Conservation (phyloP, 768 basidiomycete species). For the Boletales sp. region DNA sequence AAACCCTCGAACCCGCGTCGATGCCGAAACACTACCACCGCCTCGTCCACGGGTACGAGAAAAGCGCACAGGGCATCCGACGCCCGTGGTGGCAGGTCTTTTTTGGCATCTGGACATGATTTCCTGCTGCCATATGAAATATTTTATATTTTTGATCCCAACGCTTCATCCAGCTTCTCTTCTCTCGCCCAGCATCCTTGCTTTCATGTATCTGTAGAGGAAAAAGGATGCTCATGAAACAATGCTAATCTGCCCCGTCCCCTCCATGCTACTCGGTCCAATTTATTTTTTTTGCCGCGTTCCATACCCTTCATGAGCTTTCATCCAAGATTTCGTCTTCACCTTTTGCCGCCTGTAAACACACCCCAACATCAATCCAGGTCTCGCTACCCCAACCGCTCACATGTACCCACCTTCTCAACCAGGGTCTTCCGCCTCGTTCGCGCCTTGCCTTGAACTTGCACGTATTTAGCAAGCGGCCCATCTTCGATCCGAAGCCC, state of each 20-base stretch:
- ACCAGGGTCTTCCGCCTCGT: constrained; percentile 67
- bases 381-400: not conserved
- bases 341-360: constrained; percentile 62
- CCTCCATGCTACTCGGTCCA: no score
- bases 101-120: constrained; percentile 60
- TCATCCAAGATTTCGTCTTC: constrained; percentile 66
- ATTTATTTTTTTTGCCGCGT: not conserved
- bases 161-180: not conserved
- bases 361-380: constrained; percentile 1
- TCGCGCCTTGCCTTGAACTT: constrained; percentile 75
- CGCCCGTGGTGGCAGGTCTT: constrained; percentile 85
- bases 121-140: not conserved
- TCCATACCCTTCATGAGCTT: constrained; percentile 12
- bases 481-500: constrained; percentile 59
- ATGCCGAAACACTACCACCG: constrained; percentile 71
- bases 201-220: no score
- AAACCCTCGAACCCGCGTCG: constrained; percentile 64
- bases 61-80: constrained; percentile 70
- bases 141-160: not conserved
- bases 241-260: not conserved
- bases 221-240: no score
- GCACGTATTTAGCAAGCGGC: constrained; percentile 79
- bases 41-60: constrained; percentile 69
- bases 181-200: no score
- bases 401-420: constrained; percentile 56